Conservation (phyloP, 2,329 filamentous ascomycete species). For the Trichoderma arundinaceum region DNA sequence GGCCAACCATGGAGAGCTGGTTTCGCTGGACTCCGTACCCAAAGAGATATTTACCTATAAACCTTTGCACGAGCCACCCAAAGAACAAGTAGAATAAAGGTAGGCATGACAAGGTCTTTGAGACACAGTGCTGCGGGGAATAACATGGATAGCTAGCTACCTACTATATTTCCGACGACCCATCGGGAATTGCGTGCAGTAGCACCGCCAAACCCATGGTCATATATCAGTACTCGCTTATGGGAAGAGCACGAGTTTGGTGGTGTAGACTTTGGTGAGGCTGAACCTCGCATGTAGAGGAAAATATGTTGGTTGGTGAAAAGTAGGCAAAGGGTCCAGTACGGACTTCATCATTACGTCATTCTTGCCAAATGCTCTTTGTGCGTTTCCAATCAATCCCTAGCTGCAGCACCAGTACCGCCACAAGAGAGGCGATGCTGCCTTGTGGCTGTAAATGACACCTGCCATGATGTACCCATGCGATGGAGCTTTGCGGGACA, state of each 20-base stretch:
- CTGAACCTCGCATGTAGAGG: not conserved
- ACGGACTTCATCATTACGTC: slow-evolving; percentile 13
- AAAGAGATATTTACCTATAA: too few relatives aligned
- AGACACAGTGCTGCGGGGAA: not conserved
- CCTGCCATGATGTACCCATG: too few relatives aligned
- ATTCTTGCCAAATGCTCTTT: not conserved
- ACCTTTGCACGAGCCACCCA: too few relatives aligned
- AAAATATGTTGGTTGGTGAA: not conserved
- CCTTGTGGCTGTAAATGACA: slow-evolving; percentile 13
- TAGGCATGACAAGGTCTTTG: not conserved
- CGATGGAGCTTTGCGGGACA: too few relatives aligned
- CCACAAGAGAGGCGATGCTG: not conserved
- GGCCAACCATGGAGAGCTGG: too few relatives aligned
- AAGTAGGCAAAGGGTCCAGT: not conserved
- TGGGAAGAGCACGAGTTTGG: not conserved
- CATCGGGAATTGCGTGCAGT: slow-evolving; percentile 6
- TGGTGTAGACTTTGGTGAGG: not conserved
- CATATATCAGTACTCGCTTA: not conserved
- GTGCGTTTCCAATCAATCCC: not conserved
- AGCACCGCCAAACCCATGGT: not conserved
- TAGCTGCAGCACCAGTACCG: slow-evolving; percentile 1
- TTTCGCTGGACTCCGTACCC: not conserved
- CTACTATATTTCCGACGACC: not conserved
- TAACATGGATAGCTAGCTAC: not conserved
- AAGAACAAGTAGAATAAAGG: too few relatives aligned